These are phyloP conservation scores for Leucoagaricus sp. DNA, from an alignment of 1,284 basidiomycete species.

Conservation along the genomic window DNA sequence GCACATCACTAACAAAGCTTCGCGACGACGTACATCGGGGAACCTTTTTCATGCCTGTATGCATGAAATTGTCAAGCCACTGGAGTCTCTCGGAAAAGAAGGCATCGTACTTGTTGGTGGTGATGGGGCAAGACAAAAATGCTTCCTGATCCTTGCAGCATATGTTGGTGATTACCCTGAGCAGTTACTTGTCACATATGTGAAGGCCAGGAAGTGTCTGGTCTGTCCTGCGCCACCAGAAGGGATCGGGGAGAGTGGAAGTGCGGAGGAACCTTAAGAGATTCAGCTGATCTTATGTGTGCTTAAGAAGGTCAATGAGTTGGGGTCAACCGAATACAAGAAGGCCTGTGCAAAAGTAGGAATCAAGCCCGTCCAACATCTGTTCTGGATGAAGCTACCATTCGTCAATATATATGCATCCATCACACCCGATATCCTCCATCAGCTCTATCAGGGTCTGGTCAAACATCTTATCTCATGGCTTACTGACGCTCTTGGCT, in stretches of 20 bases:
- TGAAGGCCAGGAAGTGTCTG: slow-evolving; percentile 26
- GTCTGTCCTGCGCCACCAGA: slow-evolving; percentile 18
- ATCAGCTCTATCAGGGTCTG: slow-evolving; percentile 38
- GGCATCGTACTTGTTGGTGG: slow-evolving; percentile 20
- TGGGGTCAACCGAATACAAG: slow-evolving; percentile 18
- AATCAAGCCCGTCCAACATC: slow-evolving; percentile 28
- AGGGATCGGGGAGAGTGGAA: slow-evolving; percentile 11
- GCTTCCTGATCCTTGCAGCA: slow-evolving; percentile 19
- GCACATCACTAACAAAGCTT: slow-evolving; percentile 32
- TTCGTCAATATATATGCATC: slow-evolving; percentile 33
- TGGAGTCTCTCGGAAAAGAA: slow-evolving; percentile 16
- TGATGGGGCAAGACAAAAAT: slow-evolving; percentile 12
- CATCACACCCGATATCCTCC: slow-evolving; percentile 41
- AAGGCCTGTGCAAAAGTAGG: slow-evolving; percentile 15
- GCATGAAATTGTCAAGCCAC: slow-evolving; percentile 17
- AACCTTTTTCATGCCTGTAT: slow-evolving; percentile 42
- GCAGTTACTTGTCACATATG: slow-evolving; percentile 24
- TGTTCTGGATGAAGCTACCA: slow-evolving; percentile 38
- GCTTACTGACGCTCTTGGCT: slow-evolving; percentile 22
- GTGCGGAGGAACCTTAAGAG: neutral
- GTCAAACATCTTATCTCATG: slow-evolving; percentile 38
- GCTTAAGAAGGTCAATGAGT: slow-evolving; percentile 19
- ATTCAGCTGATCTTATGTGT: slow-evolving; percentile 17
- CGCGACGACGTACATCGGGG: slow-evolving; percentile 26
- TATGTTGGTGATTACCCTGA: slow-evolving; percentile 32